Evolutionary conservation across 1,139 yeast genomes (phyloP).

Genomic region (Diutina mesorugosa): DNA sequence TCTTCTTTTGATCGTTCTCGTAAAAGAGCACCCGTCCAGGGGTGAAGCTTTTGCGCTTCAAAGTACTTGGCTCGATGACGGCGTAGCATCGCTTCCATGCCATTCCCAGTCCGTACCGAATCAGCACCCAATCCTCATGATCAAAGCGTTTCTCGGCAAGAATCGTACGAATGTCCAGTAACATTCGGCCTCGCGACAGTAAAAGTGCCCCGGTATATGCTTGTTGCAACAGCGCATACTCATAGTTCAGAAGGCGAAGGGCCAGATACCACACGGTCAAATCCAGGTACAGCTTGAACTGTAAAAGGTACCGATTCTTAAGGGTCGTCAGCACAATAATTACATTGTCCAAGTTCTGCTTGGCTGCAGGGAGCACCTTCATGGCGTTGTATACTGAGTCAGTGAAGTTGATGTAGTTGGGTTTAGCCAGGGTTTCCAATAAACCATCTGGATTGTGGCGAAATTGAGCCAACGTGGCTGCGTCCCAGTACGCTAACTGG

Average conservation of each 20-base stretch:
- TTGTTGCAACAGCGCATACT: slow-evolving; percentile 72
- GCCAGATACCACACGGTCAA: slow-evolving; percentile 68
- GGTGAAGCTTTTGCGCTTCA: slow-evolving; percentile 28
- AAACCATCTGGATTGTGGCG: slow-evolving; percentile 36
- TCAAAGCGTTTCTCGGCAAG: slow-evolving; percentile 74
- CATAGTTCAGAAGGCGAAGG: slow-evolving; percentile 65
- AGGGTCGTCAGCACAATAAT: slow-evolving; percentile 82
- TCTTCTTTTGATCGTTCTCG: slow-evolving; percentile 49
- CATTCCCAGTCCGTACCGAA: slow-evolving; percentile 93
- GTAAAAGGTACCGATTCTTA: slow-evolving; percentile 75
- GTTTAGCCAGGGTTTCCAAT: slow-evolving; percentile 49
- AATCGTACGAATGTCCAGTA: slow-evolving; percentile 77
- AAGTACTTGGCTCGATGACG: slow-evolving; percentile 63
- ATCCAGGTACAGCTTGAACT: slow-evolving; percentile 49
- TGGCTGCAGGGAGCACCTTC: slow-evolving; percentile 45
- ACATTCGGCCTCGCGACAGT: slow-evolving; percentile 74
- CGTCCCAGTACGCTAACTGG: slow-evolving; percentile 89
- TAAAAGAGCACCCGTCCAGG: slow-evolving; percentile 52
- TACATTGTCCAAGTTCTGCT: slow-evolving; percentile 59
- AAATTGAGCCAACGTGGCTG: slow-evolving; percentile 52
- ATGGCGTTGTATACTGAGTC: slow-evolving; percentile 82
- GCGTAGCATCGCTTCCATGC: slow-evolving; percentile 95
- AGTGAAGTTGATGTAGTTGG: slow-evolving; percentile 82
- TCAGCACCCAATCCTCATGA: slow-evolving; percentile 92
- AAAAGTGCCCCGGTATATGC: slow-evolving; percentile 92